These are phyloP conservation scores for Bjerkandera adusta DNA, from an alignment of 1,284 basidiomycete genomes.

Conservation along the genomic window DNA sequence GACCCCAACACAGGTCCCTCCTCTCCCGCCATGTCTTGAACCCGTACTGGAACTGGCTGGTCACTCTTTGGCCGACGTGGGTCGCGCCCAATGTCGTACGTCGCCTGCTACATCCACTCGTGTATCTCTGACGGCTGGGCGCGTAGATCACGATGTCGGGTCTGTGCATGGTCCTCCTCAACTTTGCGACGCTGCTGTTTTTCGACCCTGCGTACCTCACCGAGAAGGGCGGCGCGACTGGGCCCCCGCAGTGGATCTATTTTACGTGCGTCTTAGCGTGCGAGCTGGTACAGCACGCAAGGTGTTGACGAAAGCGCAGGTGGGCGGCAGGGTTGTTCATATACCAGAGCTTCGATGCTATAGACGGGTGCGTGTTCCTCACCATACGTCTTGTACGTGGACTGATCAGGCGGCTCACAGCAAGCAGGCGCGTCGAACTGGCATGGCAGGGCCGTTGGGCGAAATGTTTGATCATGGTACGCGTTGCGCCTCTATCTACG, in stretches of 20 bases:
- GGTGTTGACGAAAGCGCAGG: constrained; percentile 28
- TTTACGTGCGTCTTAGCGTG: constrained; percentile 58
- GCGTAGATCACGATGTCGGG: constrained; percentile 81
- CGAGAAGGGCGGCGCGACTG: constrained; percentile 57
- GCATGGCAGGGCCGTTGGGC: constrained; percentile 94
- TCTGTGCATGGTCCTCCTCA: constrained; percentile 78
- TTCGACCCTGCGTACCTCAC: constrained; percentile 79
- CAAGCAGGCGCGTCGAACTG: constrained; percentile 92
- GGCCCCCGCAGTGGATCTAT: constrained; percentile 83
- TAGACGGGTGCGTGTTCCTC: constrained; percentile 72
- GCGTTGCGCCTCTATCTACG: constrained; percentile 26
- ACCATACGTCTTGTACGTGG: no score
- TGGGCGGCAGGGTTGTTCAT: constrained; percentile 89
- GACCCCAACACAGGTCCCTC: constrained; percentile 52
- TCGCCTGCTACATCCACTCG: not conserved
- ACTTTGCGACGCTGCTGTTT: constrained; percentile 81
- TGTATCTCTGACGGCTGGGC: not conserved
- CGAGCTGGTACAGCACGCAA: constrained; percentile 3
- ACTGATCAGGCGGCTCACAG: constrained; percentile 45
- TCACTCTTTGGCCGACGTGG: constrained; percentile 84
- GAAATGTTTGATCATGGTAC: constrained; percentile 96
- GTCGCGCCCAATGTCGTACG: constrained; percentile 91
- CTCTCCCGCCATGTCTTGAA: constrained; percentile 80
- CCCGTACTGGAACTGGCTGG: constrained; percentile 95
- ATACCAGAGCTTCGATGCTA: constrained; percentile 90